Evolutionary conservation across 2,329 filamentous ascomycete species (phyloP), one percentile per base, ranked within the genome.

Genomic region (Xylaria sp.): DNA sequence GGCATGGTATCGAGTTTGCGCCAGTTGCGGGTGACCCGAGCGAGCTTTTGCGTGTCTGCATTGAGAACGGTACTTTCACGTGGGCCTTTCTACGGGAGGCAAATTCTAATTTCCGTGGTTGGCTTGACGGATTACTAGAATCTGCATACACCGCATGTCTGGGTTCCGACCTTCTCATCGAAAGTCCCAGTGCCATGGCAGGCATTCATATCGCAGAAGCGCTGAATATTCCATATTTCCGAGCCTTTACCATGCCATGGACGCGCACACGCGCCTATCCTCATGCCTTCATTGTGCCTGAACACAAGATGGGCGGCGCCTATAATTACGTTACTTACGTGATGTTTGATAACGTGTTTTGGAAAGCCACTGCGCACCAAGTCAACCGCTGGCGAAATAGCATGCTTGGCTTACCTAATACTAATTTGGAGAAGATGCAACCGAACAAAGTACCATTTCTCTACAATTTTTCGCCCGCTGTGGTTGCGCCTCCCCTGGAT

Each of bases 191-290:
- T 65, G 94, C 96, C 15, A 99, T 99, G 96, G 94, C 92, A 0
- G 96, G 96, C 30, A 97, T 99, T 62, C 96, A 99, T 79, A 97
- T 99, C 72, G 96, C 96, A 1, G 96, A 99, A 81, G 93, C 94
- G 28, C 85, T 99, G 1, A 86, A 89, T 15, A 97, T 99, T 52
- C 96, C 96, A 0, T 99, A 99, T 79, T 98, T 98, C 83, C 90
- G 96, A 64, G 95, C 94, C 0, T 99, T 99, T 78, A 97, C 94
- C 20, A 99, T 99, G 96, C 96, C 96, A 0, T 99, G 96, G 96
- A 97, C 96, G 0, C 90, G 94, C 57, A 99, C 96, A 18, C 87
- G 96, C 61, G 94, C 95, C 0, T 99, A 99, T 75, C 96, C 96
- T 2, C 96, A 99, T 80, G 96, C 96, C 0, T 99, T 99, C 80